Evolutionary conservation across 2,329 filamentous ascomycete species (phyloP), one percentile per base, ranked within the genome.

Genomic region (Talaromyces sp.): DNA sequence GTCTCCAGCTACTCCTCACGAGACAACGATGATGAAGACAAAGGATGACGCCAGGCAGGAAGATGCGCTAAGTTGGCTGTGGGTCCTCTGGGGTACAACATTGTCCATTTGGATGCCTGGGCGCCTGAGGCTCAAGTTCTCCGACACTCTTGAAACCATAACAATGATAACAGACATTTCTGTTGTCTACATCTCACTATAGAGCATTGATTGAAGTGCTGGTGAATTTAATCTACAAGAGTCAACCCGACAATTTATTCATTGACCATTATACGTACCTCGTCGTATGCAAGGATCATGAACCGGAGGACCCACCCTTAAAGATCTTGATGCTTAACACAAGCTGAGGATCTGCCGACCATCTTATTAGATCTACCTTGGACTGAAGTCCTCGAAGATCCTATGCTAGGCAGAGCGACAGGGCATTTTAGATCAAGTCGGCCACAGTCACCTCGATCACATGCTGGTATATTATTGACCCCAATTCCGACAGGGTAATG

Each of bases 81-180:
- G 61, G 61, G 54, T 63, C 61, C 31, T 45, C 61, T n/a, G 61
- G 61, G 61, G 61, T 59, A 64, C 43, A 58, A 43, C 25, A 45
- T 5, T 36, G 10, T 22, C 43, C n/a, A 22, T 25, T 27, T 51
- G 15, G 15, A 7, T 43, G 62, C 62, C 62, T 64, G 31, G 34
- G 49, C 22, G 51, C 47, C 38, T 63, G 27, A 64, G 62, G 53
- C 62, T 54, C 29, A n/a, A 56, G 3, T 2, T 56, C 53, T 17
- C n/a, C n/a, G 31, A 25, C 53, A 34, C 27, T 22, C 29, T 54
- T 34, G n/a, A 34, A 34, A 54, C 51, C 51, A 34, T 5, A 13
- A 47, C 43, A 34, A 54, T 29, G 29, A 34, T 5, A 13, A 47
- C 43, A 25, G 11, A 27, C 1, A 15, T 51, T n/a, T 25, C 11